Evolutionary conservation across 306 rosid species (phyloP), one percentile per base, ranked within the genome.

Genomic region (Ormosia semicastrata): DNA sequence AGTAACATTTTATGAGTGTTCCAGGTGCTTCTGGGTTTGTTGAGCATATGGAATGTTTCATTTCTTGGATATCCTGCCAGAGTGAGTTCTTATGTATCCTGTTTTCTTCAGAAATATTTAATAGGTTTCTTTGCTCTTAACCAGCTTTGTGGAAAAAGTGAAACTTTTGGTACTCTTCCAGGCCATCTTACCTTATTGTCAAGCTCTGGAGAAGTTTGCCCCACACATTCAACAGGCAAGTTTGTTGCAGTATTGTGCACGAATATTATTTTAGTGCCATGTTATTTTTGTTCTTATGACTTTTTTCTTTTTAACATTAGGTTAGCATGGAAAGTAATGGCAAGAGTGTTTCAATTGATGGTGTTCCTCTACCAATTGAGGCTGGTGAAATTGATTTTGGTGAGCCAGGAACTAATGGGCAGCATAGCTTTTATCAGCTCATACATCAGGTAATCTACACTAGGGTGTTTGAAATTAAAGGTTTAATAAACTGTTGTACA

Each of bases 251-350:
- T 12, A 13, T 62, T 70, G 69, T 69, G 70, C 73, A 58, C 47
- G 37, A 1, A 33, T 70, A 33, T 64, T 46, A 41, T 50, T 17
- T 64, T 66, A 32, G 50, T 8, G 73, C 29, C 53, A 47, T 76
- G 80, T 80, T 47, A 75, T 78, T 66, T 54, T 24, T 75, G 66
- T 68, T 77, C 56, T 32, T 11, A 70, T 13, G 6, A 62, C 47
- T 10, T 41, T 7, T 44, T 71, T 6, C 12, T 71, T 54, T 52
- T 71, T 74, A 30, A 60, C 80, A 75, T 47, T 75, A 95, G 99
- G 99, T 95, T 75, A 95, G 99, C 94, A 95, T 95, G 99, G 99
- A 95, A 89, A 95, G 99, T 86, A 93, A 95, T 80, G 99, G 99
- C 72, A 95, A 95, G 85, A 92, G 99, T 60, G 99, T 95, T 65